phyloP scores from a whole-genome alignment of 768 basidiomycete genomes.

The Lactifluus volemus region DNA sequence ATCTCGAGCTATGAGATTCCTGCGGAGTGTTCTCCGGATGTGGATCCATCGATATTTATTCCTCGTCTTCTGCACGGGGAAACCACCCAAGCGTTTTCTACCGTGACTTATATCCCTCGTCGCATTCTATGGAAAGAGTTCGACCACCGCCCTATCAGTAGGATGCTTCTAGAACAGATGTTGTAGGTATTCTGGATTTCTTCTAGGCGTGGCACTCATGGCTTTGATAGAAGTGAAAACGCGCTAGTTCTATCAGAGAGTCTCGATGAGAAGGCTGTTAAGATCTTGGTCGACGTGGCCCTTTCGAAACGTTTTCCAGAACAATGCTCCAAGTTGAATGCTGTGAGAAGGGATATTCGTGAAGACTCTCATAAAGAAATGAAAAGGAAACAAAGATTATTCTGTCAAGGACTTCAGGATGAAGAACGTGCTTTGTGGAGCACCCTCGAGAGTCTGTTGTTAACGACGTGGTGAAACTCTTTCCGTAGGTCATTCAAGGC shows the following conservation, averaged over 20 bases:
- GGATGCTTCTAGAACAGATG: not conserved
- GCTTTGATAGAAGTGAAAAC: not conserved
- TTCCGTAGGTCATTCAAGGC: not conserved
- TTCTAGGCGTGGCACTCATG: not conserved
- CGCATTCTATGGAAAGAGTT: not conserved
- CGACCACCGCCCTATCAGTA: accelerated
- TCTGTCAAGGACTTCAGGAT: not conserved
- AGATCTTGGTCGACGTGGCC: not conserved
- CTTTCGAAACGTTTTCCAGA: not conserved
- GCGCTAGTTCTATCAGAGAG: not conserved
- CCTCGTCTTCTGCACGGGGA: constrained; percentile 16
- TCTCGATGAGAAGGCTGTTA: not conserved
- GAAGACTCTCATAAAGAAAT: not conserved
- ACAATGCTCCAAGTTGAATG: not conserved
- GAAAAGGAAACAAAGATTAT: not conserved
- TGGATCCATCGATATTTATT: not conserved
- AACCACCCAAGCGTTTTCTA: constrained; percentile 15
- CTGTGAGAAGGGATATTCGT: not conserved
- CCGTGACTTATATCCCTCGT: not conserved
- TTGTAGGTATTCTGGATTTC: not conserved
- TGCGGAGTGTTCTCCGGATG: not conserved
- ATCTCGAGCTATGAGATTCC: not conserved
- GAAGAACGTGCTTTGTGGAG: not conserved
- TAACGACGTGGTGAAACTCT: not conserved
- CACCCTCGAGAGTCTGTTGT: not conserved